Base-by-base conservation (phyloP, 2,329 filamentous ascomycete genomes). In the Davidsoniella eucalypti region DNA sequence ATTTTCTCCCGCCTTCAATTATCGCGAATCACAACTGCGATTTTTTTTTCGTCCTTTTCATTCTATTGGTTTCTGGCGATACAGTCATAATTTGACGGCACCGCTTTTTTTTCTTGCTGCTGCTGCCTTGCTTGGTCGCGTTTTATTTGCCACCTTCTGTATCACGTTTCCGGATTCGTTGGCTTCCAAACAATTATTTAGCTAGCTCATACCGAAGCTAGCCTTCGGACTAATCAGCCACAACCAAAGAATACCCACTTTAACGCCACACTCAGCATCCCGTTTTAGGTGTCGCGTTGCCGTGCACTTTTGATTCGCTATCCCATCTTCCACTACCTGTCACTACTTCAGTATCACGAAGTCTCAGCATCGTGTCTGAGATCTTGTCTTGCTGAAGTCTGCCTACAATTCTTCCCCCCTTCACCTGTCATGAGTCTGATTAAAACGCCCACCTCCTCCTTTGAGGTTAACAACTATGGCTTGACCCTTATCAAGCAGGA, bases 401-500 rank as follows among this genome's bases (percentile, higher is more conserved):
- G 26, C 26, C 26, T 33, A 8, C 10, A 12, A 33, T 9, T 3
- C 9, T 29, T 29, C 26, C 10, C 26, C 10, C 10, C 26, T 33
- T 12, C 10, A 33, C 26, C 26, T 33, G 10, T 33, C 26, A 33
- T 33, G 26, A 33, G 26, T 33, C 8, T 33, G 26, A 33, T 12
- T 33, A 12, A 7, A 33, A 33, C 26, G 26, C 10, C 26, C 26
- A 38, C 16, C 16, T 16, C 40, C 45, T 23, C 46, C 18, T 18
- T 40, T 29, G 39, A 48, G 41, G 50, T 44, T 29, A 43, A 17
- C 40, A 23, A 33, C 36, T 29, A 47, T 49, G 50, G 36, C 17
- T 44, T 41, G 39, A 49, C 47, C 21, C 40, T 43, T 21, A 53
- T 50, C 33, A 52, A 52, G 37, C 51, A 52, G 36, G 51, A 52